Evolutionary conservation across 495 filamentous ascomycete species (phyloP), one percentile per base, ranked within the genome.

Genomic region (Sporormia fimetaria): DNA sequence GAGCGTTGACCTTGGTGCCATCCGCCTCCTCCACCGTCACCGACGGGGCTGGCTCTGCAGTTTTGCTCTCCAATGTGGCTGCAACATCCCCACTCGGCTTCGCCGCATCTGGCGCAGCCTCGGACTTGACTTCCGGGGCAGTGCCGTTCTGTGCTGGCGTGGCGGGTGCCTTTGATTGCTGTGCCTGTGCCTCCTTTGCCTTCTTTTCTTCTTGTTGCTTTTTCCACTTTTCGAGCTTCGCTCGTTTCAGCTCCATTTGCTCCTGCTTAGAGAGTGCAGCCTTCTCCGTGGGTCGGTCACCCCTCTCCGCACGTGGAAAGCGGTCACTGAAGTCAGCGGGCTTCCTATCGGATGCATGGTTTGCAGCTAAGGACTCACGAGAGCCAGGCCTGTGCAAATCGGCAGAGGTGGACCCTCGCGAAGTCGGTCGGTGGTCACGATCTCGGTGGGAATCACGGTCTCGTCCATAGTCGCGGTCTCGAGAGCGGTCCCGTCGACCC

Each of bases 231-330:
- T 21, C 28, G 10, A 46, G 74, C 47, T 84, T 80, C 52, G 92
- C 68, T 35, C 82, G 67, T 57, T 92, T 83, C 31, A 77, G 81
- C 55, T 86, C 83, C 56, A 90, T 33, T 27, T 21, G 88, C 27
- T 90, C 80, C 39, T 81, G 81, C 44, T 87, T 84, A 12, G 80
- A 74, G 52, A 73, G 74, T n/a, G n/a, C n/a, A n/a, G n/a, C n/a
- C n/a, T n/a, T n/a, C n/a, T n/a, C n/a, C n/a, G n/a, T n/a, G n/a
- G n/a, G n/a, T n/a, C n/a, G n/a, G n/a, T n/a, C n/a, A n/a, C n/a
- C n/a, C n/a, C n/a, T n/a, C n/a, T n/a, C n/a, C n/a, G n/a, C n/a
- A n/a, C n/a, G n/a, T n/a, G n/a, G n/a, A n/a, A n/a, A n/a, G n/a
- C n/a, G n/a, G n/a, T n/a, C n/a, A n/a, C n/a, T n/a, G n/a, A n/a